Percentiles rank a stretch among this genome's conserved stretches.
Evolutionary conservation across 2,329 filamentous ascomycete genomes (phyloP).

Genomic region (Ploettnerulaceae sp.): DNA sequence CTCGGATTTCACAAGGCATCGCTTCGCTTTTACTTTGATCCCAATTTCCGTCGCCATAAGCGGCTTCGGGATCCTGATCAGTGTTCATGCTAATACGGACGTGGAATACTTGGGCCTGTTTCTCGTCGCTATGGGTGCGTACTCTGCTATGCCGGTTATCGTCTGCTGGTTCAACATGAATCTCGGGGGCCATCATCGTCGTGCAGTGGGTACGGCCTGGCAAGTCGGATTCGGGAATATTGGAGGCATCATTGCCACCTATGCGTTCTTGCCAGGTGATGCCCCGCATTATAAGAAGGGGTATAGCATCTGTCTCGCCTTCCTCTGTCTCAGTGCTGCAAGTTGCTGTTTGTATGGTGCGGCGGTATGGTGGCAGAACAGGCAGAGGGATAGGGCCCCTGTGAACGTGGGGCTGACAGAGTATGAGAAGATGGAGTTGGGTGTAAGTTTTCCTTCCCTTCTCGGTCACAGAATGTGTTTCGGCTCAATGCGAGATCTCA

Average conservation of each 20-base stretch:
- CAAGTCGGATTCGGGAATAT: constrained; percentile 77
- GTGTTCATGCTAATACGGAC: constrained; percentile 60
- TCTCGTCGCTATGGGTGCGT: constrained; percentile 73
- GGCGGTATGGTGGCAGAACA: constrained; percentile 57
- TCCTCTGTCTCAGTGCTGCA: constrained; percentile 62
- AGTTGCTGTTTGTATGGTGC: constrained; percentile 56
- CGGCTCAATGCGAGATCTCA: too few relatives aligned
- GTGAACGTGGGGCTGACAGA: constrained; percentile 49
- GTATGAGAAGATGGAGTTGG: constrained; percentile 51
- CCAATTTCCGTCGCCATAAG: constrained; percentile 64
- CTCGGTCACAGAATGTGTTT: too few relatives aligned
- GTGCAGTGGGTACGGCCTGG: constrained; percentile 68
- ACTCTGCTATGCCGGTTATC: constrained; percentile 84
- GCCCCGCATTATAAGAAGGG: constrained; percentile 65
- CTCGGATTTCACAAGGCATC: constrained; percentile 68
- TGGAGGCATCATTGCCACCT: constrained; percentile 74
- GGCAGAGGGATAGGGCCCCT: constrained; percentile 46
- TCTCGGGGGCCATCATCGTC: constrained; percentile 64
- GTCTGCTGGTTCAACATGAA: constrained; percentile 84
- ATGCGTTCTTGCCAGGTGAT: constrained; percentile 61
- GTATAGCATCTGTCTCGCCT: constrained; percentile 72
- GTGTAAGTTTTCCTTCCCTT: too few relatives aligned
- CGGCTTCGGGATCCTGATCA: constrained; percentile 71
- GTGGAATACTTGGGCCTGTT: constrained; percentile 78
- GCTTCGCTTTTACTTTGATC: constrained; percentile 67